These are phyloP conservation scores for Diaporthe citri DNA, from an alignment of 2,329 filamentous ascomycete species.

Conservation along the genomic window DNA sequence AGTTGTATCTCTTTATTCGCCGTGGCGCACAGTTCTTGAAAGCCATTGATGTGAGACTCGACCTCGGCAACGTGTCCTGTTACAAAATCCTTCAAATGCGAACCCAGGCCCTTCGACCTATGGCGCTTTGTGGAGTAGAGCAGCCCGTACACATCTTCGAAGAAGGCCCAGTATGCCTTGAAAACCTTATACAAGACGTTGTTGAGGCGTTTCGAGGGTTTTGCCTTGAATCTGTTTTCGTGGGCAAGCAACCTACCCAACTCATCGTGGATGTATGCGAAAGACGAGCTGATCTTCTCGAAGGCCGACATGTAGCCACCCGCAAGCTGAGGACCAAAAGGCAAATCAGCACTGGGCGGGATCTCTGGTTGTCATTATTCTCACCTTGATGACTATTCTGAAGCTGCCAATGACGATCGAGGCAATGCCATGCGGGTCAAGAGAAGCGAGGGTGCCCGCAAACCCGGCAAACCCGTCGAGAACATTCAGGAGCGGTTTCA, in stretches of 20 bases:
- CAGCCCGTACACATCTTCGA: neutral
- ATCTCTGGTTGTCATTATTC: neutral
- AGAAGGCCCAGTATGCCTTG: constrained; percentile 2
- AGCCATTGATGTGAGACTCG: neutral
- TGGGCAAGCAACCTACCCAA: neutral
- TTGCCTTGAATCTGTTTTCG: neutral
- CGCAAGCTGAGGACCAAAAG: neutral
- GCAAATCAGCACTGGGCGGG: neutral
- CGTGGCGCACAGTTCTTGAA: neutral
- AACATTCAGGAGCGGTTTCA: neutral
- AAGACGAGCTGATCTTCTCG: constrained; percentile 3
- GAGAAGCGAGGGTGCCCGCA: neutral
- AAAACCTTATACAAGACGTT: neutral
- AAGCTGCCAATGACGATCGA: neutral
- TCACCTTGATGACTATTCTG: constrained; percentile 2
- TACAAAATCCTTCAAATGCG: neutral
- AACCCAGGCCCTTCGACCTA: neutral
- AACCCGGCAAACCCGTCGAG: neutral
- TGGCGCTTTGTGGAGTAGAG: neutral
- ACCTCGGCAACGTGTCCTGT: neutral
- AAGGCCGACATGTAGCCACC: neutral
- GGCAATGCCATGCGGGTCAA: neutral
- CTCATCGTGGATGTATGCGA: neutral
- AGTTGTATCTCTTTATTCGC: constrained; percentile 3
- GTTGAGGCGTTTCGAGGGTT: neutral